phyloP scores from a whole-genome alignment of 371 early-diverging fungal genomes.

The Choanephora cucurbitarum region DNA sequence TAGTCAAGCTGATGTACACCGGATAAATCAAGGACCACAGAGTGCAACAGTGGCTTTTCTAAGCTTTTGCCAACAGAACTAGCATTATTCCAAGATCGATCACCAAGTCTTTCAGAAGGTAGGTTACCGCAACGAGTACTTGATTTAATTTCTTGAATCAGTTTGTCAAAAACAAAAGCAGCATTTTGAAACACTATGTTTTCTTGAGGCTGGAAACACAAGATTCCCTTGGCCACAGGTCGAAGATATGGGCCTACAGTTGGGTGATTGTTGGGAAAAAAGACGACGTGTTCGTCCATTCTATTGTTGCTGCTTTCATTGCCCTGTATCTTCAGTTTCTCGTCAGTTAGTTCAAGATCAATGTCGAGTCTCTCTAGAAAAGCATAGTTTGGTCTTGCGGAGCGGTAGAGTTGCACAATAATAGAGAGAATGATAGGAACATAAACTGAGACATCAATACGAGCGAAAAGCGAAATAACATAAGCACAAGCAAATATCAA shows the following conservation, averaged over 20 bases:
- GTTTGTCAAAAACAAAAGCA: slow-evolving; percentile 48
- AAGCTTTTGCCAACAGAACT: slow-evolving; percentile 25
- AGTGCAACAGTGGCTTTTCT: slow-evolving; percentile 56
- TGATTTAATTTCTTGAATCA: slow-evolving; percentile 41
- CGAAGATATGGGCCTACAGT: slow-evolving; percentile 19
- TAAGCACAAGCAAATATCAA: slow-evolving; percentile 40
- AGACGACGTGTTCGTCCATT: slow-evolving; percentile 9
- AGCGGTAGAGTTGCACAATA: slow-evolving; percentile 63
- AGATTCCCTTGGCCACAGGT: slow-evolving; percentile 55
- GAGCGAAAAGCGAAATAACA: slow-evolving; percentile 61
- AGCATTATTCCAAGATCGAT: slow-evolving; percentile 49
- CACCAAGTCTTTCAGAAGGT: slow-evolving; percentile 34
- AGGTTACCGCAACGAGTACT: slow-evolving; percentile 37
- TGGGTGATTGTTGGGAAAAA: slow-evolving; percentile 28
- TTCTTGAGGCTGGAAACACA: slow-evolving; percentile 70
- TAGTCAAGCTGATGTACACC: slow-evolving; percentile 80
- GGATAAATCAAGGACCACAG: slow-evolving; percentile 80
- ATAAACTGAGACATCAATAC: slow-evolving; percentile 70
- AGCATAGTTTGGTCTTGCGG: slow-evolving; percentile 64
- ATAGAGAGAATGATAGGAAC: slow-evolving; percentile 64
- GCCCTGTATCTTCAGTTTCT: background rate
- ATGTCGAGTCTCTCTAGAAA: slow-evolving; percentile 34
- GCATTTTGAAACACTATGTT: slow-evolving; percentile 76
- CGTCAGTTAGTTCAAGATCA: background rate
- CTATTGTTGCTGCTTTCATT: background rate